Conservation (phyloP, 352 stramenopile species). For the Phytophthora podocarpi region DNA sequence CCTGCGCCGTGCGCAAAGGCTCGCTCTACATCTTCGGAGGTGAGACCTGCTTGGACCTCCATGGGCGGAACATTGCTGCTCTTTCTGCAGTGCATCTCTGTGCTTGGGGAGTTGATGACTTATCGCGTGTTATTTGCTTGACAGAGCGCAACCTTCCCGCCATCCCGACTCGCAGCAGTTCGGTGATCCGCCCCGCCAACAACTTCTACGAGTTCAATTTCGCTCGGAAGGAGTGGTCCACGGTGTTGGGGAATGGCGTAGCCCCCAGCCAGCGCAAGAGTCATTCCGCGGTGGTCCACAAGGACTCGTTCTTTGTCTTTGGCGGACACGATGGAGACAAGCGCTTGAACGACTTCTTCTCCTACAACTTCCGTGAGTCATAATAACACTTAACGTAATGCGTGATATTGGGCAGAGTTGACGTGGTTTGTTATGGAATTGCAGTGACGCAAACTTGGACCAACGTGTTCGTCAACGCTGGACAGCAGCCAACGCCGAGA, state of each 20-base stretch:
- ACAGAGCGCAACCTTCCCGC: constrained; percentile 29
- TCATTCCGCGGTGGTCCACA: constrained; percentile 92
- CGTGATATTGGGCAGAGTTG: neutral
- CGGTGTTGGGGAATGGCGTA: constrained; percentile 56
- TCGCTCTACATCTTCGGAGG: constrained; percentile 94
- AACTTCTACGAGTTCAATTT: constrained; percentile 95
- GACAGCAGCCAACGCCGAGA: constrained; percentile 89
- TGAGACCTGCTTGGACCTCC: constrained; percentile 23
- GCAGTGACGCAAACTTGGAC: constrained; percentile 85
- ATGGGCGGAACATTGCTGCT: constrained; percentile 11
- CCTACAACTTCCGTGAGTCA: constrained; percentile 91
- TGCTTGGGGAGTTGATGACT: constrained; percentile 8
- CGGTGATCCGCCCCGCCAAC: constrained; percentile 66
- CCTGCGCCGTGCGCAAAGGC: constrained; percentile 88
- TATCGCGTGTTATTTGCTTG: neutral
- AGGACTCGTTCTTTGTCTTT: constrained; percentile 94
- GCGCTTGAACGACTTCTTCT: constrained; percentile 95
- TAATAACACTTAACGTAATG: neutral
- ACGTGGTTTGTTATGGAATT: constrained; percentile 1
- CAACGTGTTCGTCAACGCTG: constrained; percentile 74
- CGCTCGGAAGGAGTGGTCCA: constrained; percentile 69
- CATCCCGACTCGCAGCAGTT: constrained; percentile 19
- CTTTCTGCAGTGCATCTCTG: constrained; percentile 19
- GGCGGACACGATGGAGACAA: constrained; percentile 92
- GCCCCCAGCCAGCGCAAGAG: constrained; percentile 91